A percentile compares a stretch with the other conserved stretches of the same genome.
Evolutionary conservation across 164 flowering plant species (phyloP).

Genomic region (Annona squamosa): DNA sequence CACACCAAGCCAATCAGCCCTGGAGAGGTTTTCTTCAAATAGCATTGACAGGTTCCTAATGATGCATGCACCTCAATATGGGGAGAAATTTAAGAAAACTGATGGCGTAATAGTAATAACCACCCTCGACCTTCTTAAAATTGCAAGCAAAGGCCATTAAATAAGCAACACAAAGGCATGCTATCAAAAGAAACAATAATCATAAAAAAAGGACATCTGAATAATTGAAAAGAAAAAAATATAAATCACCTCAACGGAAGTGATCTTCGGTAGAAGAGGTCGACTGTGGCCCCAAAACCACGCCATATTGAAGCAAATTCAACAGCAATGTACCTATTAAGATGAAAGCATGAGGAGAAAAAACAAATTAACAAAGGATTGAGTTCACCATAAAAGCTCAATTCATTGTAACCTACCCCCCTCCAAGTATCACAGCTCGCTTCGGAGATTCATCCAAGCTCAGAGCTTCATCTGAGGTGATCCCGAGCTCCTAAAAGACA

Average conservation of each 20-base stretch:
- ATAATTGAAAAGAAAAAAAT: not conserved
- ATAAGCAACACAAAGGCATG: not conserved
- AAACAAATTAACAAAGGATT: not conserved
- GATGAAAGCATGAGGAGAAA: not conserved
- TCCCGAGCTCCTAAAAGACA: not conserved
- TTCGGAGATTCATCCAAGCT: constrained; percentile 1
- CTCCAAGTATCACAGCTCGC: not conserved
- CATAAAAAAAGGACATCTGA: not conserved
- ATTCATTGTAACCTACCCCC: not conserved
- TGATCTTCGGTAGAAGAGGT: not conserved
- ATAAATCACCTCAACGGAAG: not conserved
- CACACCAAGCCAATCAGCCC: too few relatives aligned
- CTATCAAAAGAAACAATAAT: not conserved
- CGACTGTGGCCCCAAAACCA: not conserved
- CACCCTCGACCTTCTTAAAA: not conserved
- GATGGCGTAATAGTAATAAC: not conserved
- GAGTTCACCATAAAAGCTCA: not conserved
- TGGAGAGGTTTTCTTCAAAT: too few relatives aligned
- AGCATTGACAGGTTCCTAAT: too few relatives aligned
- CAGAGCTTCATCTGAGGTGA: constrained; percentile 1
- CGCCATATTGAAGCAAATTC: constrained; percentile 2
- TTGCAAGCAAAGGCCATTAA: not conserved
- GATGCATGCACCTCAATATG: too few relatives aligned
- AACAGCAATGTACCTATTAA: not conserved
- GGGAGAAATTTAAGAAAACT: not conserved